Evolutionary conservation across 371 early-diverging fungal genomes (phyloP).

Genomic region (Mortierella sp.): DNA sequence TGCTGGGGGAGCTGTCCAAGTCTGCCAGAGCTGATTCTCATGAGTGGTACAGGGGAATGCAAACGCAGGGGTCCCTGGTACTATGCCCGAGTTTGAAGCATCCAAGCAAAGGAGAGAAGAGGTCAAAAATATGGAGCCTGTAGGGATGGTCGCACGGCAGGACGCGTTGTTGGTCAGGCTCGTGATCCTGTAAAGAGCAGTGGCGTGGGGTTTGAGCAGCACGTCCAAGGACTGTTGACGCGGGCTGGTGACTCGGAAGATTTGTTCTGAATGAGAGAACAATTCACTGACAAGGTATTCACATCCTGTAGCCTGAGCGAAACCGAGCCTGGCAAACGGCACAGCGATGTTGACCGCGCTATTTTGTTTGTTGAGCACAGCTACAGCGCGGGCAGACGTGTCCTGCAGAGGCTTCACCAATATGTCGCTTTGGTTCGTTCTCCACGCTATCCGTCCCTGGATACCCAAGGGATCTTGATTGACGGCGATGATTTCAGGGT

Average conservation of each 20-base stretch:
- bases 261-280: slow-evolving; percentile 31
- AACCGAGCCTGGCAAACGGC: slow-evolving; percentile 36
- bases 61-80: slow-evolving; percentile 17
- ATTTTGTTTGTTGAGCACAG: slow-evolving; percentile 30
- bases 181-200: slow-evolving; percentile 33
- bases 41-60: slow-evolving; percentile 29
- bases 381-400: slow-evolving; percentile 18
- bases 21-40: slow-evolving; percentile 46
- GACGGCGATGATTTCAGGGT: slow-evolving; percentile 49
- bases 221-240: slow-evolving; percentile 12
- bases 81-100: slow-evolving; percentile 6
- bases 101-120: slow-evolving; percentile 40
- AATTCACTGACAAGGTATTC: slow-evolving; percentile 35
- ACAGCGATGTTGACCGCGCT: slow-evolving; percentile 13
- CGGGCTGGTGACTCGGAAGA: slow-evolving; percentile 15
- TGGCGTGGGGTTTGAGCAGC: slow-evolving; percentile 22
- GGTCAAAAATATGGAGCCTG: slow-evolving; percentile 38
- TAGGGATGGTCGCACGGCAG: slow-evolving; percentile 23
- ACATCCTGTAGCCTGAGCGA: slow-evolving; percentile 17
- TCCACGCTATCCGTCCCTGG: slow-evolving; percentile 38
- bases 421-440: slow-evolving; percentile 18
- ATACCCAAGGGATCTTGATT: slow-evolving; percentile 53
- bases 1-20: slow-evolving; percentile 30
- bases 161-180: slow-evolving; percentile 9
- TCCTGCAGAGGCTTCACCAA: slow-evolving; percentile 36